Conservation (phyloP, 1,284 basidiomycete genomes). For the Cryptococcus jaspeensis region DNA sequence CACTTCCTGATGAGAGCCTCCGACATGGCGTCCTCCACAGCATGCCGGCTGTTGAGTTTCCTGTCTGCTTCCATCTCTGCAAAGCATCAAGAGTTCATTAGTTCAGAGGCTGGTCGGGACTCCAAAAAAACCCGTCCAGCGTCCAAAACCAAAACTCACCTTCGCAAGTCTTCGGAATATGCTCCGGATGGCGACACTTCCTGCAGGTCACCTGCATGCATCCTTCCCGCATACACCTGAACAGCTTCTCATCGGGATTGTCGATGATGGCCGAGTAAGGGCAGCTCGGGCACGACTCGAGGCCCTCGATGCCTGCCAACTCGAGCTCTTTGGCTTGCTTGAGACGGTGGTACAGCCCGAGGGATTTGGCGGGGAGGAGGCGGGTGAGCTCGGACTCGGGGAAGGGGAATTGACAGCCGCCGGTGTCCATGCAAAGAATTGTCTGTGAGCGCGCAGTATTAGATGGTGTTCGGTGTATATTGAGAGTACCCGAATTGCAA, state of each 20-base stretch:
- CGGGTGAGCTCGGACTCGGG: slow-evolving; percentile 65
- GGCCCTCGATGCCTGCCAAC: slow-evolving; percentile 58
- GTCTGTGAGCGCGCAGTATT: slow-evolving; percentile 50
- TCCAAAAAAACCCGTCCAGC: background rate
- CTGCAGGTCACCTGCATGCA: slow-evolving; percentile 75
- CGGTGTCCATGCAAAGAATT: slow-evolving; percentile 77
- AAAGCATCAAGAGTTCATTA: background rate
- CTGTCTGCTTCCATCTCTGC: slow-evolving; percentile 67
- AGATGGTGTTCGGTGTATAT: background rate
- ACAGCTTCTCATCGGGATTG: slow-evolving; percentile 70
- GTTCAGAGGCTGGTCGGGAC: background rate
- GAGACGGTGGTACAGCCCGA: slow-evolving; percentile 71
- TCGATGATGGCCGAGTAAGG: slow-evolving; percentile 79
- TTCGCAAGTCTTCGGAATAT: slow-evolving; percentile 82
- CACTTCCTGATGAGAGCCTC: slow-evolving; percentile 78
- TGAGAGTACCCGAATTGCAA: too few species aligned
- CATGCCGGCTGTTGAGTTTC: slow-evolving; percentile 68
- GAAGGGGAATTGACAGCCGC: slow-evolving; percentile 68
- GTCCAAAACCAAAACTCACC: slow-evolving; percentile 53
- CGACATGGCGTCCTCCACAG: slow-evolving; percentile 86
- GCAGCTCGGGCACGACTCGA: slow-evolving; percentile 85
- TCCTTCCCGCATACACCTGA: slow-evolving; percentile 69
- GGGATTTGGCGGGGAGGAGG: slow-evolving; percentile 57
- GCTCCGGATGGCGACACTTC: slow-evolving; percentile 69
- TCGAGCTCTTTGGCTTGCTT: slow-evolving; percentile 71